phyloP scores from a whole-genome alignment of 1,139 yeast genomes.

The Debaryomyces sp. region DNA sequence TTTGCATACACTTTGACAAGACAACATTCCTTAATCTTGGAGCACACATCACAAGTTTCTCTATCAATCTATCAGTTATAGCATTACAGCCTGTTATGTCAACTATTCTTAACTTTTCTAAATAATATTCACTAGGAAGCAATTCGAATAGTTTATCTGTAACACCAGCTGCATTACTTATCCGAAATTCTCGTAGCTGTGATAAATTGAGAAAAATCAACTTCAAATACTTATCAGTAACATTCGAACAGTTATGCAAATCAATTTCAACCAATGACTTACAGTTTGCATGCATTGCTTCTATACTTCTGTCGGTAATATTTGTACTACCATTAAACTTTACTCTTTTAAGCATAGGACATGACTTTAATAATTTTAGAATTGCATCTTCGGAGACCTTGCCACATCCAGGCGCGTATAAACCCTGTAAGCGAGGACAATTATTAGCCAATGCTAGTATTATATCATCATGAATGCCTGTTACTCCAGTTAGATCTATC shows the following conservation, averaged over 20 bases:
- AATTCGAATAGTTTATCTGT: slow-evolving; percentile 64
- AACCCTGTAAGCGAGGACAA: slow-evolving; percentile 82
- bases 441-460: slow-evolving; percentile 68
- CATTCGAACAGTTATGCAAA: slow-evolving; percentile 77
- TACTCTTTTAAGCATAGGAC: slow-evolving; percentile 80
- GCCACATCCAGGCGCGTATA: slow-evolving; percentile 86
- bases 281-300: slow-evolving; percentile 66
- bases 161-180: slow-evolving; percentile 72
- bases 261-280: slow-evolving; percentile 87
- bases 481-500: slow-evolving; percentile 88
- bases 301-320: slow-evolving; percentile 71
- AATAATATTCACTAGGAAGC: slow-evolving; percentile 44
- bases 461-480: slow-evolving; percentile 65
- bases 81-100: slow-evolving; percentile 86
- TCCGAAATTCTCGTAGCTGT: slow-evolving; percentile 80
- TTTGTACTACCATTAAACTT: slow-evolving; percentile 74
- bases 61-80: slow-evolving; percentile 79
- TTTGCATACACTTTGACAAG: slow-evolving; percentile 83
- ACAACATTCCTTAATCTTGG: slow-evolving; percentile 88
- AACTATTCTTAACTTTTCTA: slow-evolving; percentile 66
- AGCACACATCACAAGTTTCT: slow-evolving; percentile 70
- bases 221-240: slow-evolving; percentile 64
- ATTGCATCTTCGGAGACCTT: slow-evolving; percentile 69
- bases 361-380: slow-evolving; percentile 56
- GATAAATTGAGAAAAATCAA: slow-evolving; percentile 65